A percentile compares a stretch with the other conserved stretches of the same genome.
Evolutionary conservation across 176 grass and related monocot genomes (phyloP).

Genomic region (Areca catechu): DNA sequence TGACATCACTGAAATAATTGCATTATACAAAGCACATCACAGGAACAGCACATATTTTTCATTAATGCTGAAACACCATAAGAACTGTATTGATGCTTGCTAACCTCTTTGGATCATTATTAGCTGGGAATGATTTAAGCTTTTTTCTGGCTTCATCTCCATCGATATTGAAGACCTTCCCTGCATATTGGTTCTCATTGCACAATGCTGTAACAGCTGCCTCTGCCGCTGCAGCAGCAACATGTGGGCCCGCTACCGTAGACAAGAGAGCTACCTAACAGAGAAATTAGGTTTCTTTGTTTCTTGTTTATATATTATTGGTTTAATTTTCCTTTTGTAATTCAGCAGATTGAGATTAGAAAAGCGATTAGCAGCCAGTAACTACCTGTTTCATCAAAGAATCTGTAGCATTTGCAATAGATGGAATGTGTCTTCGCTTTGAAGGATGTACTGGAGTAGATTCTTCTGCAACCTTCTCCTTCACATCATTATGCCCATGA

Average conservation of each 20-base stretch:
- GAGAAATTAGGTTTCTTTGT: constrained; percentile 9
- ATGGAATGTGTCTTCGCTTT: constrained; percentile 50
- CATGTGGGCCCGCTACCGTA: constrained; percentile 43
- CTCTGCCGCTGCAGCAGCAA: constrained; percentile 63
- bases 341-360: not conserved
- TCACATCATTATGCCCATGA: constrained; percentile 40
- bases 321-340: no score
- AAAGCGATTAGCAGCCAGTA: not conserved
- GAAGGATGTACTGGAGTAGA: constrained; percentile 38
- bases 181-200: constrained; percentile 52
- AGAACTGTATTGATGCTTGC: not conserved
- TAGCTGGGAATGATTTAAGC: constrained; percentile 30
- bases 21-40: constrained; percentile 2
- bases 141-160: constrained; percentile 39
- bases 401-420: constrained; percentile 39
- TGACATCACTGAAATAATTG: constrained; percentile 23
- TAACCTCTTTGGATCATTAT: constrained; percentile 42
- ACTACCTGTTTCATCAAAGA: constrained; percentile 83
- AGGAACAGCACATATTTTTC: no score
- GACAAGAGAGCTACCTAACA: constrained; percentile 64
- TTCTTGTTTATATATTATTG: not conserved
- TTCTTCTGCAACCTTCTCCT: constrained; percentile 41
- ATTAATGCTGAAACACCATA: no score
- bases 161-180: constrained; percentile 43
- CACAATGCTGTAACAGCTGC: constrained; percentile 52